Evolutionary conservation across 768 basidiomycete genomes (phyloP), one percentile per base, ranked within the genome.

Genomic region (Phallus indusiatus): DNA sequence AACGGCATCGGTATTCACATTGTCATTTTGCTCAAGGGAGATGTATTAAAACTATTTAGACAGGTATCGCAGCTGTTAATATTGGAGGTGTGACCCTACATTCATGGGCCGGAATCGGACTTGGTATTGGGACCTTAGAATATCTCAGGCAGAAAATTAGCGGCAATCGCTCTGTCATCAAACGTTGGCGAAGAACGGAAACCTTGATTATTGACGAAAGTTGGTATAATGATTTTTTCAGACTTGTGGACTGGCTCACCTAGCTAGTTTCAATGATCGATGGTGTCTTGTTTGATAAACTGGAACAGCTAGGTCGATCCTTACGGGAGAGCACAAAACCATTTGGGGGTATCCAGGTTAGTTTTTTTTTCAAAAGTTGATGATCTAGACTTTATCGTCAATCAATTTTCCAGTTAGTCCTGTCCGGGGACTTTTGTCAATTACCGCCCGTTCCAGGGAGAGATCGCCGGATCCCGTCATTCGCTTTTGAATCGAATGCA

Each of bases 341-440:
- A 0, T 94, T 93, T 64, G 92, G 92, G 11, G 91, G 91, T 5
- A 90, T 95, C 50, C 91, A 94, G 76, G 88, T 87, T 47, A 12
- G 61, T 61, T 53, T 10, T 42, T 10, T 42, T 14, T 42, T n/a
- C n/a, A 53, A 86, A 84, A 83, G 85, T 68, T 67, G 34, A 36
- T 54, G 56, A 60, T 14, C 33, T 60, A 20, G 54, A 56, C 60
- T 56, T 61, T 42, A 16, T 53, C 35, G 17, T 56, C 21, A 17
- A 17, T 53, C 33, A 61, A 0, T 75, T 79, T 12, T 74, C 73
- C n/a, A 93, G 86, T 80, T 94, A 55, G 77, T 89, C 35, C 73
- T 94, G 4, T 91, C 86, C 8, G 93, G 93, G 7, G 93, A 96
- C 67, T 94, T 94, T 69, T 94, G 83, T 67, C 92, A 96, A 69